These are phyloP conservation scores for Oxyria digyna DNA, from an alignment of 148 eudicot species.

Conservation along the genomic window DNA sequence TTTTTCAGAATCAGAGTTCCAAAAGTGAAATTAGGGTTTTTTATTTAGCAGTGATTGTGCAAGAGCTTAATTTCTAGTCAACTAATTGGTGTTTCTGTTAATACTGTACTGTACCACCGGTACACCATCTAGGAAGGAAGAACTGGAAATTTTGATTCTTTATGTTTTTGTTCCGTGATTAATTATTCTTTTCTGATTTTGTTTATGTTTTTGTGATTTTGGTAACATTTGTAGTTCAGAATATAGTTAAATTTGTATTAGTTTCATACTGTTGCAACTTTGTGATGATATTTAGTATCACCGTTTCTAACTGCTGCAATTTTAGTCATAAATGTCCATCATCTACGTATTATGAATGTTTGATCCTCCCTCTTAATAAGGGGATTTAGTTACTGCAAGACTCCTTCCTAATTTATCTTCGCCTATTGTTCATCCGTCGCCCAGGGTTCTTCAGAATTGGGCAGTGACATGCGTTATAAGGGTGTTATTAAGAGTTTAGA, in stretches of 20 bases:
- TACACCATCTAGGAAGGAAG: not conserved
- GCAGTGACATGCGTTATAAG: constrained; percentile 40
- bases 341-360: not conserved
- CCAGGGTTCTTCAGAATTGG: not conserved
- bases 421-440: not conserved
- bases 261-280: not conserved
- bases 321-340: not conserved
- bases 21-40: no score
- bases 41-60: not conserved
- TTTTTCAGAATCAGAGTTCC: not conserved
- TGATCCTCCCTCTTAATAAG: not conserved
- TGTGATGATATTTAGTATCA: no score
- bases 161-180: not conserved
- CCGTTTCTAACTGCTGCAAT: not conserved
- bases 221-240: not conserved
- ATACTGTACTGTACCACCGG: no score
- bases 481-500: constrained; percentile 34
- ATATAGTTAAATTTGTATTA: not conserved
- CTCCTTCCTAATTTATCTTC: not conserved
- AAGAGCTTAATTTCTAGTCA: not conserved
- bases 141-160: not conserved
- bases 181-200: not conserved
- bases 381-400: not conserved
- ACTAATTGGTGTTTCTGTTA: not conserved
- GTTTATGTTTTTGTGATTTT: no score